Base-by-base conservation (phyloP, 345 rosid genomes). In the Euphorbia peplus region DNA sequence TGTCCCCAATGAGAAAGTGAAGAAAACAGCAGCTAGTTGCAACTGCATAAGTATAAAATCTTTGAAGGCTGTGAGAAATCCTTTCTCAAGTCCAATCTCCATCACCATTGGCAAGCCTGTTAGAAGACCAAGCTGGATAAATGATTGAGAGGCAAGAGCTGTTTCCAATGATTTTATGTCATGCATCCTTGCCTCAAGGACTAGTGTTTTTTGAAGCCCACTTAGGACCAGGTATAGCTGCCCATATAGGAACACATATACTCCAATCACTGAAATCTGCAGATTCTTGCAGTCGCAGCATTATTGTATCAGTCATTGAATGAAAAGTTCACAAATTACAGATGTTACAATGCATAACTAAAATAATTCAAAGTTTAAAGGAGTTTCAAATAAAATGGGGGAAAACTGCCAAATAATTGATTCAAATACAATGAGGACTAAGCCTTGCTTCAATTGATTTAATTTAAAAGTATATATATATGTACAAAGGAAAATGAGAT, bases 61-160 rank as follows among this genome's bases (percentile, higher is more conserved):
- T 83, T 93, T 88, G 61, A 93, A 73, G 68, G 97, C 96, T 59
- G 79, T 83, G 46, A 93, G 91, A 78, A 91, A 91, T 68, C 98
- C 98, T 82, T 83, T 93, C 82, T 93, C 98, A 30, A 93, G 91
- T 52, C 95, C 98, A 24, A 93, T 84, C 75, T 93, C 98, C 98
- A 93, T 91, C 73, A 93, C 96, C 98, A 93, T 93, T 47, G 98
- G 98, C 55, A 93, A 78, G 73, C 98, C 98, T 0, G 98, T 93
- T 66, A 93, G 81, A 65, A 93, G 97, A 22, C 98, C 98, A 30
- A 93, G 91, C 83, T 93, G 98, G 74, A 93, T 81, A 83, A 93
- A 93, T 44, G 98, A 93, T 63, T 93, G 98, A 71, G 98, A 91
- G 59, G 97, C 97, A 50, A 93, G 95, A 75, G 98, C 98, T 59